A percentile compares a stretch with the other conserved stretches of the same genome.
Conservation (phyloP, 441 rosid species). For the Pelargonium cotyledonis region DNA sequence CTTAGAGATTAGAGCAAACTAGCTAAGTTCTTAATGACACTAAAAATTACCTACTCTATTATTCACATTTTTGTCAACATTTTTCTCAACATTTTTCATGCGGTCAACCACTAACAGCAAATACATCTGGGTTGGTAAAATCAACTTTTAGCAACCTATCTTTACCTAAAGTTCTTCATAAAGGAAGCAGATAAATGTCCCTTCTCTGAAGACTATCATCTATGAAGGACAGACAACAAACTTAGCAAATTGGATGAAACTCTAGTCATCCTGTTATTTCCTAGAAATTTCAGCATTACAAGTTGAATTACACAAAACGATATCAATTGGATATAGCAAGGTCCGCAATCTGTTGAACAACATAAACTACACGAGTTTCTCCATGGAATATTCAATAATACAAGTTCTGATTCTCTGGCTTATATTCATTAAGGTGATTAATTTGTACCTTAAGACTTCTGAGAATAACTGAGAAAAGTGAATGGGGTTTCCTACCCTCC, state of each 20-base stretch:
- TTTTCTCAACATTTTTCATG: background rate
- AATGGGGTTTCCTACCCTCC: background rate
- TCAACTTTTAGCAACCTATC: background rate
- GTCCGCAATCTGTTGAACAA: background rate
- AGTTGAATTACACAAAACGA: background rate
- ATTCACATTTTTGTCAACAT: background rate
- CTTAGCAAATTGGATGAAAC: background rate
- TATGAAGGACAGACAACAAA: background rate
- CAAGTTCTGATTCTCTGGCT: background rate
- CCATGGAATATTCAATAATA: background rate
- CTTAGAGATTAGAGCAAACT: background rate
- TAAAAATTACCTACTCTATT: background rate
- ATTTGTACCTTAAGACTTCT: background rate
- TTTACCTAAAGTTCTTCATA: background rate
- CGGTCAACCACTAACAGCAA: background rate
- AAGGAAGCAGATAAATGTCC: background rate
- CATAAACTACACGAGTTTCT: background rate
- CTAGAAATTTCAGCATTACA: background rate
- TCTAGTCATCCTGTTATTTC: background rate
- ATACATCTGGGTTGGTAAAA: background rate
- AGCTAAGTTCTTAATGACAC: background rate
- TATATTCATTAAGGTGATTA: background rate
- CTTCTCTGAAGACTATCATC: background rate
- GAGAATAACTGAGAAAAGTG: background rate
- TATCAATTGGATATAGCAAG: background rate